phyloP scores from a whole-genome alignment of 1,139 yeast species.

The Hemisphaericaspora xylanilytica region DNA sequence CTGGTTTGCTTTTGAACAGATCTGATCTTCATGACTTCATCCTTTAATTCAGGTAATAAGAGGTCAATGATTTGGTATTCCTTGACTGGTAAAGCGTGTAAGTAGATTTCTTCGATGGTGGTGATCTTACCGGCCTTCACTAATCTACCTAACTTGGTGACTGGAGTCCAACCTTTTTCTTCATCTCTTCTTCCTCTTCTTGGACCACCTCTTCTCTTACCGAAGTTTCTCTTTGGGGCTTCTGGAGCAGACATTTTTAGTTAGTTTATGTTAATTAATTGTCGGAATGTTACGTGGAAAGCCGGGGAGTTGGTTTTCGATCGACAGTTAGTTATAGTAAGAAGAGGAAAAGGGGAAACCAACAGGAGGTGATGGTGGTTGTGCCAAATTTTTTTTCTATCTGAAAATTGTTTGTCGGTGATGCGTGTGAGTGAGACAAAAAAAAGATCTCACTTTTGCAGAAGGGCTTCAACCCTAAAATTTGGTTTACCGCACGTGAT shows the following conservation, averaged over 20 bases:
- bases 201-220: conserved; percentile 56
- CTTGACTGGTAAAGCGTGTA: conserved; percentile 99
- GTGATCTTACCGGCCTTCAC: conserved; percentile 98
- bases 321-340: conserved; percentile 49
- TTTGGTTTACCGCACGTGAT: background rate
- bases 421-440: conserved; percentile 1
- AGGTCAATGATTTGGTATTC: conserved; percentile 98
- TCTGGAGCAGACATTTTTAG: conserved; percentile 59
- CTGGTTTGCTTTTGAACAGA: conserved; percentile 99
- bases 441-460: background rate
- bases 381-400: background rate
- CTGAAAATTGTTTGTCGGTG: conserved; percentile 1
- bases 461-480: conserved; percentile 4
- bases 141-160: conserved; percentile 99
- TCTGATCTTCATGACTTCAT: conserved; percentile 99
- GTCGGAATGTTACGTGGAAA: conserved; percentile 92
- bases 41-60: conserved; percentile 93
- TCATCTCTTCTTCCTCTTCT: conserved; percentile 74
- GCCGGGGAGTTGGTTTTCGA: conserved; percentile 90
- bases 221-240: conserved; percentile 58
- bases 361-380: background rate
- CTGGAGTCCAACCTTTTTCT: conserved; percentile 99
- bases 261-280: conserved; percentile 16
- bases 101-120: conserved; percentile 96
- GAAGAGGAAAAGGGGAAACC: conserved; percentile 4